Evolutionary conservation across 75 land plant genomes (phyloP), one percentile per base, ranked within the genome.

Genomic region (Pinus taeda): DNA sequence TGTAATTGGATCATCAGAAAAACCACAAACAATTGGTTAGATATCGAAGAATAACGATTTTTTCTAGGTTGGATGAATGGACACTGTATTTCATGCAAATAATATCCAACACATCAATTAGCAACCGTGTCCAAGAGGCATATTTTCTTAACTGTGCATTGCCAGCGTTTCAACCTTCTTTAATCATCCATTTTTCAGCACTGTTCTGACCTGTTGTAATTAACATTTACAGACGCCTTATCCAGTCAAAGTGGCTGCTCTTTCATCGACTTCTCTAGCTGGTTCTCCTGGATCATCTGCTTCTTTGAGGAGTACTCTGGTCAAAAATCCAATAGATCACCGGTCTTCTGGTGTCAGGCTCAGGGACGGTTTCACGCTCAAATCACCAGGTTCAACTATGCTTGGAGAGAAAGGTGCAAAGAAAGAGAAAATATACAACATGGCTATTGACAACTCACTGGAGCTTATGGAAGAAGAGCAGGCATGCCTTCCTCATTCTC

Each of bases 361-460:
- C 69, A 83, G 82, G 53, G 92, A 85, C 18, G 79, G 79, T 55
- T 78, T 90, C 63, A 87, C 90, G 1, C 89, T 87, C 14, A 72
- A 85, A 60, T 88, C 92, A 77, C 79, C 88, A 77, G 89, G 81
- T 82, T 90, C 90, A 74, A 85, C 85, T 79, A 85, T 81, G 12
- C 79, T 79, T 58, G 59, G 87, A 33, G 90, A 85, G 57, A 83
- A 81, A 58, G 88, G 81, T 74, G 22, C 74, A 22, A 88, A 85
- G 72, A 76, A 53, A 75, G 87, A 80, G 42, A 87, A 87, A 60
- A 82, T 53, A 71, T 57, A 76, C 55, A 79, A 78, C 77, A 17
- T 72, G 24, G 81, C 82, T 70, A 85, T 83, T 56, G 70, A 84
- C 60, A 77, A 74, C 13, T 85, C 92, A 2, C 82, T 81, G 59